These are phyloP conservation scores for Tulasnella sp. DNA, from an alignment of 768 basidiomycete species.

Conservation along the genomic window DNA sequence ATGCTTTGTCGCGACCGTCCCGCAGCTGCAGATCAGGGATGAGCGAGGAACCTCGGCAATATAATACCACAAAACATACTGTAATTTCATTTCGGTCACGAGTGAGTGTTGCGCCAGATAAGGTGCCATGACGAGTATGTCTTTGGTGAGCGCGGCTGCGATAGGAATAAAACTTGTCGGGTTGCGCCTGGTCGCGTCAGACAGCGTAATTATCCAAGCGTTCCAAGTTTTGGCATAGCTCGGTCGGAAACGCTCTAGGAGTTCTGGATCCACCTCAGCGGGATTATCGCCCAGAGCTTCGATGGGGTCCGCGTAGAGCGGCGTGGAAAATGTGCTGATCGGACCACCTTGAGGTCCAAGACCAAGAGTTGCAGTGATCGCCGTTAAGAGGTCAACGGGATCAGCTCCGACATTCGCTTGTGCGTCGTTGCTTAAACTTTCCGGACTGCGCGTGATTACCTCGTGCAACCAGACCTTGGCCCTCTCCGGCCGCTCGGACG, in stretches of 20 bases:
- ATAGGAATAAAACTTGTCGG: no score
- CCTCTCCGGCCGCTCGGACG: not conserved
- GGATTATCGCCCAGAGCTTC: not conserved
- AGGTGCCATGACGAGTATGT: no score
- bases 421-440: not conserved
- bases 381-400: not conserved
- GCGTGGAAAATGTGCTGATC: not conserved
- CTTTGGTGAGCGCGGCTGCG: no score
- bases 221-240: not conserved
- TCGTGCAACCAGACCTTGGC: slow-evolving; percentile 2
- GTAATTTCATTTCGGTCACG: no score
- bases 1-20: no score
- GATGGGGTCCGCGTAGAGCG: not conserved
- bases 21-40: no score
- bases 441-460: not conserved
- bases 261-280: not conserved
- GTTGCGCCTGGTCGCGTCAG: no score
- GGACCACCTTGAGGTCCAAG: not conserved
- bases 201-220: no score
- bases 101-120: no score
- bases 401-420: not conserved
- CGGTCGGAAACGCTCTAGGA: slow-evolving; percentile 1
- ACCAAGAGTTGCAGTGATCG: not conserved
- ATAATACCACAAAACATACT: no score
- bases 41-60: no score